phyloP scores from a whole-genome alignment of 2,329 filamentous ascomycete genomes.

The Pseudogymnoascus sp. region DNA sequence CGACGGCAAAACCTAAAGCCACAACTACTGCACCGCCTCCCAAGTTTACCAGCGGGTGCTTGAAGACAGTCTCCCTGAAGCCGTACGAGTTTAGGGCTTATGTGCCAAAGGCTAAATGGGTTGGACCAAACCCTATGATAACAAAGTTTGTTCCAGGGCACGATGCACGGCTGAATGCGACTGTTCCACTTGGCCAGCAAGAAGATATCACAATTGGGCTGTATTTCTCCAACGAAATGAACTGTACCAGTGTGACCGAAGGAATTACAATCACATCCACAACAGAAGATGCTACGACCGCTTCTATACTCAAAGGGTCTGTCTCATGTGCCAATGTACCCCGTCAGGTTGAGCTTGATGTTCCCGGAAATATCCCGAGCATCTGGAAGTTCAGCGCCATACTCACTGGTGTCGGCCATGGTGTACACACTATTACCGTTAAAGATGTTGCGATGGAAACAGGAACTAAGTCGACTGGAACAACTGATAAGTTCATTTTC shows the following conservation, averaged over 20 bases:
- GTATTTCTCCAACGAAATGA: conserved; percentile 52
- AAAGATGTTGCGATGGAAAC: conserved; percentile 42
- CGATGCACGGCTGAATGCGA: conserved; percentile 43
- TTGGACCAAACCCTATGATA: conserved; percentile 44
- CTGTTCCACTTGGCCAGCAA: conserved; percentile 16
- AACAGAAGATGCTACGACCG: conserved; percentile 36
- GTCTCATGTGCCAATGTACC: conserved; percentile 33
- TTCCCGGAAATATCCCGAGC: conserved; percentile 44
- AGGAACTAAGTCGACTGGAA: conserved; percentile 21
- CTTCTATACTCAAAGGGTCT: conserved; percentile 32
- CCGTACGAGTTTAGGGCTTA: conserved; percentile 49
- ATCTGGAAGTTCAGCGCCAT: conserved; percentile 44
- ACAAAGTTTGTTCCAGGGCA: conserved; percentile 49
- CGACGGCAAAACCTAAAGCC: background rate
- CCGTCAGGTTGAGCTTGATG: conserved; percentile 29
- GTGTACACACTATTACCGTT: conserved; percentile 49
- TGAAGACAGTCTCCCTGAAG: conserved; percentile 39
- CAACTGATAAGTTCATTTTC: conserved; percentile 52
- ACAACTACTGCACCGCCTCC: background rate
- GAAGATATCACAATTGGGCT: conserved; percentile 36
- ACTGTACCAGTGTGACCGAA: conserved; percentile 43
- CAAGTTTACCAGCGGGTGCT: conserved; percentile 28
- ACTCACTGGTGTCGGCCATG: conserved; percentile 47
- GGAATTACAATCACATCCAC: conserved; percentile 44
- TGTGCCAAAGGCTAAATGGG: conserved; percentile 43